Conservation (phyloP, 306 rosid genomes). For the Lathyrus oleraceus region DNA sequence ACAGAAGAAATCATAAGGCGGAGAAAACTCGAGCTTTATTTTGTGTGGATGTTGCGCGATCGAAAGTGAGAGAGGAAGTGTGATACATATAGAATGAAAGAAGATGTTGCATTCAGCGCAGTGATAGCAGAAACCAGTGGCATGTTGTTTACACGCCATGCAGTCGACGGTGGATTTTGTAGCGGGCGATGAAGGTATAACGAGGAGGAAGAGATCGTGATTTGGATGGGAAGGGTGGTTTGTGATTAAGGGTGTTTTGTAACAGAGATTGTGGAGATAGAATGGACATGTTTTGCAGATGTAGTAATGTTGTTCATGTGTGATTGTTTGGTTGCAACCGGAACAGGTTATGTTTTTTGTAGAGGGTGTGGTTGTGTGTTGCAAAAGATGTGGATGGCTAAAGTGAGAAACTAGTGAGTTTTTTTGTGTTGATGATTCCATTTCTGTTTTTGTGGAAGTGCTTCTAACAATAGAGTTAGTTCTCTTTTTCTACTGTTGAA, state of each 20-base stretch:
- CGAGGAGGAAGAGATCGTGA: constrained; percentile 49
- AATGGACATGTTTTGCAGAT: constrained; percentile 50
- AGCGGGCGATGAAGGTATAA: constrained; percentile 29
- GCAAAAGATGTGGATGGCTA: constrained; percentile 61
- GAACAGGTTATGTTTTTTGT: constrained; percentile 37
- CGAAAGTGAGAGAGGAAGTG: constrained; percentile 47
- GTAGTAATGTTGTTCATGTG: constrained; percentile 37
- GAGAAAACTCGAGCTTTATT: constrained; percentile 47
- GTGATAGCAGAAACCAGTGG: constrained; percentile 47
- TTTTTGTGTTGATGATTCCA: constrained; percentile 32
- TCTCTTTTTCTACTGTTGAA: neutral
- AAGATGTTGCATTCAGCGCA: constrained; percentile 50
- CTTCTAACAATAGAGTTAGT: neutral
- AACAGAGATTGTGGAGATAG: constrained; percentile 51
- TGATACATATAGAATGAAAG: constrained; percentile 47
- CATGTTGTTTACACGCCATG: constrained; percentile 40
- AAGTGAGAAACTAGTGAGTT: constrained; percentile 50
- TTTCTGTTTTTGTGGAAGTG: constrained; percentile 9
- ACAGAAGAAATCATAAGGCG: constrained; percentile 57
- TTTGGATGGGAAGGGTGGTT: constrained; percentile 53
- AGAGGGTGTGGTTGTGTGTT: constrained; percentile 29
- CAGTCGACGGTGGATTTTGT: constrained; percentile 33
- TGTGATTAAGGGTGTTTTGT: constrained; percentile 48
- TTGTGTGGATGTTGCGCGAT: constrained; percentile 49
- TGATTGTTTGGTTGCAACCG: constrained; percentile 50